A percentile compares a stretch with the other conserved stretches of the same genome.
Evolutionary conservation across 441 rosid genomes (phyloP).

Genomic region (Heliophila coronopifolia): DNA sequence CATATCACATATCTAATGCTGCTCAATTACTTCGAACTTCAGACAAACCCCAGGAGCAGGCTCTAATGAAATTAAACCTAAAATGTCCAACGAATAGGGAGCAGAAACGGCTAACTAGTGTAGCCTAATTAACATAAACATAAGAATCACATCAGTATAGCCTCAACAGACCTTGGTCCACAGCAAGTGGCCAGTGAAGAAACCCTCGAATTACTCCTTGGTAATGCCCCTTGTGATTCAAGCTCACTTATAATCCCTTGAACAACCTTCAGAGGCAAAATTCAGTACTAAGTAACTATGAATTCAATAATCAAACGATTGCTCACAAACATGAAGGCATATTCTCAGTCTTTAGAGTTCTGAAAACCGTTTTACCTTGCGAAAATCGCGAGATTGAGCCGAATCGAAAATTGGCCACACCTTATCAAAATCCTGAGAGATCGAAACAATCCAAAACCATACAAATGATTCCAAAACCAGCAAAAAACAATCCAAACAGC

Average conservation of each 20-base stretch:
- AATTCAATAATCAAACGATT: background rate
- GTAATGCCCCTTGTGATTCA: conserved; percentile 98
- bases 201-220: conserved; percentile 98
- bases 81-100: background rate
- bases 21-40: background rate
- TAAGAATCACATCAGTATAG: background rate
- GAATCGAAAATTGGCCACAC: conserved; percentile 99
- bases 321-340: background rate
- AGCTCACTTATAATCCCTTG: conserved; percentile 98
- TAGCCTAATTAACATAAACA: background rate
- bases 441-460: conserved; percentile 23
- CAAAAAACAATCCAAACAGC: conserved; percentile 5
- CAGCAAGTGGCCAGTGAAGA: conserved; percentile 99
- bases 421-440: conserved; percentile 94
- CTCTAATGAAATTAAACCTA: background rate
- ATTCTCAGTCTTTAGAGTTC: background rate
- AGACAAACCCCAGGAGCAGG: background rate
- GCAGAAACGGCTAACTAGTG: background rate
- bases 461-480: background rate
- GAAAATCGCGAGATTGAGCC: conserved; percentile 94
- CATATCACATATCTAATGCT: background rate
- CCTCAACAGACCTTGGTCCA: conserved; percentile 72
- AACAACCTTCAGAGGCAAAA: conserved; percentile 57
- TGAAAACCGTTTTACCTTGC: conserved; percentile 49
- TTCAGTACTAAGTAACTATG: background rate